Evolutionary conservation across 2,329 filamentous ascomycete genomes (phyloP).

Genomic region (Ceratocystis cacaofunesta): DNA sequence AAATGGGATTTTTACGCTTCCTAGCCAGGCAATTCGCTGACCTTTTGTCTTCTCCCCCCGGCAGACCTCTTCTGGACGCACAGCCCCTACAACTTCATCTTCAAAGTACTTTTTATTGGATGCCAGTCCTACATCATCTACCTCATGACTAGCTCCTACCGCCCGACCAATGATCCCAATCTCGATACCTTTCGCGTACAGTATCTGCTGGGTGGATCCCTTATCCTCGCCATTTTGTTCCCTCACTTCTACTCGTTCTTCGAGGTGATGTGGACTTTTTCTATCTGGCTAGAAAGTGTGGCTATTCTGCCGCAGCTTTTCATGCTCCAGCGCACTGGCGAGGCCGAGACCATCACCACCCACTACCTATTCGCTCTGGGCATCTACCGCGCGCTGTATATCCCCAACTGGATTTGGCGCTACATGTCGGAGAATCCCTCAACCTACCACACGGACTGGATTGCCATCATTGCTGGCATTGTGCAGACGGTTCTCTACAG

Average conservation of each 20-base stretch:
- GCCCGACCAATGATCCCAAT: slow-evolving; percentile 92
- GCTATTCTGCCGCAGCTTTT: slow-evolving; percentile 95
- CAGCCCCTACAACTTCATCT: slow-evolving; percentile 80
- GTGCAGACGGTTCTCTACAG: slow-evolving; percentile 92
- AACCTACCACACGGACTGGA: slow-evolving; percentile 59
- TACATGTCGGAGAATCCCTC: slow-evolving; percentile 55
- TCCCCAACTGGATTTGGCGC: slow-evolving; percentile 95
- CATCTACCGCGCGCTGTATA: slow-evolving; percentile 83
- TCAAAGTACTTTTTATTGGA: slow-evolving; percentile 89
- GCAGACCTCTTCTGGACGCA: slow-evolving; percentile 73
- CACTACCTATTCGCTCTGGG: slow-evolving; percentile 94
- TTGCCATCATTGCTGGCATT: slow-evolving; percentile 76
- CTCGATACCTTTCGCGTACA: slow-evolving; percentile 95
- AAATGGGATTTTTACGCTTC: neutral
- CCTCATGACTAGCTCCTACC: slow-evolving; percentile 95
- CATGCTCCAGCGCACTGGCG: slow-evolving; percentile 92
- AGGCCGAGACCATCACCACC: slow-evolving; percentile 98
- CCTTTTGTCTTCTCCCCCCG: neutral
- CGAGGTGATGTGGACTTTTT: slow-evolving; percentile 94
- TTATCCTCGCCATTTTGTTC: slow-evolving; percentile 63
- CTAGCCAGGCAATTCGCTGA: slow-evolving; percentile 4
- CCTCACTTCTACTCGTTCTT: slow-evolving; percentile 69
- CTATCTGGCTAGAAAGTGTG: slow-evolving; percentile 93
- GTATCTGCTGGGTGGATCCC: slow-evolving; percentile 74
- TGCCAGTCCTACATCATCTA: slow-evolving; percentile 91